Evolutionary conservation across 331 rosid species (phyloP).

Genomic region (Acacia concinna): DNA sequence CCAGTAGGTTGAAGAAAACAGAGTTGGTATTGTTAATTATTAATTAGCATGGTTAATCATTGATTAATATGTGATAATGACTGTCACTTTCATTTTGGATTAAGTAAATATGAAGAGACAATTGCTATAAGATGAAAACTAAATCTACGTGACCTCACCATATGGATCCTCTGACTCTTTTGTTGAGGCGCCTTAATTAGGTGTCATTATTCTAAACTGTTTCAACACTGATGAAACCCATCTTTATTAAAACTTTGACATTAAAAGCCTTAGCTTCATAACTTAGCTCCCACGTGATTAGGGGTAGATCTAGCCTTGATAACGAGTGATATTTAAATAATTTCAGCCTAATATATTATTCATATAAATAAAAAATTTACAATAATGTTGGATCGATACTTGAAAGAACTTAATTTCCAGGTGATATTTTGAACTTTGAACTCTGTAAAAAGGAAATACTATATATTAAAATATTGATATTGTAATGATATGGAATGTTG

Average conservation of each 20-base stretch:
- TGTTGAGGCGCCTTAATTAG: not conserved
- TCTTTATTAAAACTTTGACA: not conserved
- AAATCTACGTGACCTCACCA: conserved; percentile 49
- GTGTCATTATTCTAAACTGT: not conserved
- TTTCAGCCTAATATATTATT: not conserved
- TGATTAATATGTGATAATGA: not conserved
- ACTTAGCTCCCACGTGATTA: not conserved
- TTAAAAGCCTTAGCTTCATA: not conserved
- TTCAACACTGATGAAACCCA: not conserved
- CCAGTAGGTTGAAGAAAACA: not conserved
- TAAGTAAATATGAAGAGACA: conserved; percentile 33
- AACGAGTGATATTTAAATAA: not conserved
- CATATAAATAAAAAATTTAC: too few relatives aligned
- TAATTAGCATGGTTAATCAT: not conserved
- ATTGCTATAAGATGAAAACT: conserved; percentile 10
- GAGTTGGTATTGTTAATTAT: not conserved
- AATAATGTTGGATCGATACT: too few relatives aligned
- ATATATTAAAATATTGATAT: too few relatives aligned
- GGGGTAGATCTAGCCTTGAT: not conserved
- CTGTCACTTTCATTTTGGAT: conserved; percentile 27
- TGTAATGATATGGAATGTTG: too few relatives aligned
- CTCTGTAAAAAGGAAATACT: too few relatives aligned
- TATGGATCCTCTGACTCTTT: conserved; percentile 45
- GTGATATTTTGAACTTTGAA: too few relatives aligned
- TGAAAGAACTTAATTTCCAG: too few relatives aligned